Evolutionary conservation across 2,329 filamentous ascomycete species (phyloP), one percentile per base, ranked within the genome.

Genomic region (Trichophyton rubrum): DNA sequence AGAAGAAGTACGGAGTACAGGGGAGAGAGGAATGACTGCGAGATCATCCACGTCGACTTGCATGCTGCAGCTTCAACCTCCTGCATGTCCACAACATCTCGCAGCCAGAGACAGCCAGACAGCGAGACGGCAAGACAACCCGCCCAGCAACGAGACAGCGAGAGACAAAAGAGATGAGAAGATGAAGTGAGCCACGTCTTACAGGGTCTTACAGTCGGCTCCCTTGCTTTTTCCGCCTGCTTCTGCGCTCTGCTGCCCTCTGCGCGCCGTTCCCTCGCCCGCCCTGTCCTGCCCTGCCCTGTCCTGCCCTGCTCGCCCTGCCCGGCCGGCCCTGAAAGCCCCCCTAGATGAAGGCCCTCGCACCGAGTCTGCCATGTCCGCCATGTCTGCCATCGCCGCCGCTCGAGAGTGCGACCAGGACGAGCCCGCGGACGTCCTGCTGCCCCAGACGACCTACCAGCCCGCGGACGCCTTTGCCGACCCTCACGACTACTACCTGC

Each of bases 401-500:
- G 22, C 49, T 53, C 49, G 17, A 20, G 49, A 53, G 22, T 24
- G 49, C 49, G 49, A 53, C 49, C 24, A n/a, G 4, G 49, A 53
- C 49, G 27, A 22, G 17, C 49, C 49, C 22, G 49, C 22, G 49
- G 49, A 53, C 49, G 49, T 30, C 9, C 49, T 53, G 49, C 49
- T 53, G 49, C 49, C 49, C 49, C 49, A 53, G 49, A 53, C 49
- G 9, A 53, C 49, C 49, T 53, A 53, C 49, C 22, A 53, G 49
- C 49, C 49, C 17, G 20, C 49, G 62, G 66, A 65, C 58, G 61
- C 63, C 56, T 75, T 73, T 27, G 71, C 74, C 51, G 75, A 79
- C 66, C 79, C 78, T 41, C 77, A 78, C 69, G 78, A 80, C 20
- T 81, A 78, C 69, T 81, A 80, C 66, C 74, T 77, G 65, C 73